Percentiles rank a stretch among this genome's conserved stretches.
Conservation (phyloP, 345 rosid species). For the Aegle marmelos region DNA sequence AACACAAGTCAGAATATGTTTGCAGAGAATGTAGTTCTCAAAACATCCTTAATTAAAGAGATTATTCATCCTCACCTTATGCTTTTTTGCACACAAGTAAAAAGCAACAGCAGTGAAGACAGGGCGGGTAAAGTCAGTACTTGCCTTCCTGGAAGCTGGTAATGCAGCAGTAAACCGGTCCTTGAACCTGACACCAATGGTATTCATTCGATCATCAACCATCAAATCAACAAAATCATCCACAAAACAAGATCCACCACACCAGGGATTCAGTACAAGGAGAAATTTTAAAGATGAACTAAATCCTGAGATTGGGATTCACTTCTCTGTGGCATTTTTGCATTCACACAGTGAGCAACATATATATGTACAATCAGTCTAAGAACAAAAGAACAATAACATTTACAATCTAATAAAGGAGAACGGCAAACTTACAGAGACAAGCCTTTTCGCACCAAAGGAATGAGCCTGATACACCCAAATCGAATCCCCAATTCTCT, state of each 20-base stretch:
- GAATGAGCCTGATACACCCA: conserved; percentile 86
- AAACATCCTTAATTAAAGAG: not conserved
- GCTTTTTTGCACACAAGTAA: conserved; percentile 77
- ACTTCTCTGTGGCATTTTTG: conserved; percentile 30
- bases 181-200: conserved; percentile 49
- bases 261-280: not conserved
- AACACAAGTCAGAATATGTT: not conserved
- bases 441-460: conserved; percentile 61
- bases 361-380: not conserved
- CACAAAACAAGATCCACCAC: not conserved
- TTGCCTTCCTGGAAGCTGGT: conserved; percentile 64
- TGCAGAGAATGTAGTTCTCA: not conserved
- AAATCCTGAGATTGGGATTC: not conserved
- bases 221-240: conserved; percentile 2
- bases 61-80: conserved; percentile 40
- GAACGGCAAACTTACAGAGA: conserved; percentile 52
- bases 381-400: not conserved
- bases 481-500: conserved; percentile 84
- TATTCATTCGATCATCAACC: conserved; percentile 7
- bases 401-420: not conserved
- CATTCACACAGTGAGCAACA: conserved; percentile 34
- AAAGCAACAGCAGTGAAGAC: conserved; percentile 89
- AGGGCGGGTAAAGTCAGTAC: conserved; percentile 76
- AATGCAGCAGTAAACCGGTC: conserved; percentile 74
- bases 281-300: too few relatives aligned